These are phyloP conservation scores for Collybia sordida DNA, from an alignment of 768 basidiomycete genomes.

Conservation along the genomic window DNA sequence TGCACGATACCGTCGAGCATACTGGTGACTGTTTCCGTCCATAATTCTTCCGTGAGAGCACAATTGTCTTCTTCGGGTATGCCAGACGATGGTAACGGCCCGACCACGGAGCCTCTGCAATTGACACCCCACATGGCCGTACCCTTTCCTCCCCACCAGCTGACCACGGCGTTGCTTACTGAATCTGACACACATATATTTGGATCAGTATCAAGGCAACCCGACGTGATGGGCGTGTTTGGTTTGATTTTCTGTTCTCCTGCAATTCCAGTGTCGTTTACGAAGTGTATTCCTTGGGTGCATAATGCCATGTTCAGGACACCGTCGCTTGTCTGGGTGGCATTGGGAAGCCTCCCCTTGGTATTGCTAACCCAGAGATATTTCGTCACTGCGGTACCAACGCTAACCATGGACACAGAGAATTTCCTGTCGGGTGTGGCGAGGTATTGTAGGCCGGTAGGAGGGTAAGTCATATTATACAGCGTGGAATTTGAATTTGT, in stretches of 20 bases:
- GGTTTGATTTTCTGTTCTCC: neutral
- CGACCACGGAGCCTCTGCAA: constrained; percentile 17
- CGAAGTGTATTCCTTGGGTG: neutral
- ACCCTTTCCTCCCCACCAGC: constrained; percentile 19
- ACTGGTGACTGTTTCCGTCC: neutral
- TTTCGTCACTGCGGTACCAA: no score
- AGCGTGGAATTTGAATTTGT: neutral
- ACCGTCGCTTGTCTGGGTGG: neutral
- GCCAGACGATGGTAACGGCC: constrained; percentile 5
- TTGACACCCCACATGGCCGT: constrained; percentile 14
- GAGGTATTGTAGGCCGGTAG: neutral
- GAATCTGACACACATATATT: constrained; percentile 16
- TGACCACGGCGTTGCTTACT: constrained; percentile 18
- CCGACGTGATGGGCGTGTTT: constrained; percentile 2
- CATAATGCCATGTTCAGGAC: neutral
- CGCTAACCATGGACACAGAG: neutral
- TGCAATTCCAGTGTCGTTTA: neutral
- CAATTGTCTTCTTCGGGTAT: no score
- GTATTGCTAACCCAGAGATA: no score
- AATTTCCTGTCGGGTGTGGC: neutral
- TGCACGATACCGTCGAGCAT: constrained; percentile 19
- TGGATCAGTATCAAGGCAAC: constrained; percentile 7
- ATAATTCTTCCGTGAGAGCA: no score
- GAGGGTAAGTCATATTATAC: neutral
- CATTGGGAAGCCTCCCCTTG: neutral